Evolutionary conservation across 2,329 filamentous ascomycete genomes (phyloP), one percentile per base, ranked within the genome.

Genomic region (Claviceps africana): DNA sequence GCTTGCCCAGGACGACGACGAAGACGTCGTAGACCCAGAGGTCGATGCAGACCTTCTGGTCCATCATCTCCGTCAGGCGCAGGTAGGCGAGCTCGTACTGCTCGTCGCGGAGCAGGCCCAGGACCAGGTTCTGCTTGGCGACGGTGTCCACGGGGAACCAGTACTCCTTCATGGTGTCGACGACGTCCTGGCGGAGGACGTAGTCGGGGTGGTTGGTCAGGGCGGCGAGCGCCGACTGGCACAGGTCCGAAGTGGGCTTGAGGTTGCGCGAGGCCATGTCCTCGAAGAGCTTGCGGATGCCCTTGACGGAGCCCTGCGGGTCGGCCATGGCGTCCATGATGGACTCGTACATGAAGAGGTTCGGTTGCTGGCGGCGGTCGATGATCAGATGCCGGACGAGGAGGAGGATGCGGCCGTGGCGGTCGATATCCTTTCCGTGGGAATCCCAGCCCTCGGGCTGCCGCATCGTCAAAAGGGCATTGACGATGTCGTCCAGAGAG

Each of bases 121-220:
- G 69, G 1, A 85, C 77, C 21, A 94, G 73, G 61, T 78, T 80
- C 59, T 86, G 79, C 62, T 78, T 78, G 9, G 82, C 84, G 7
- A 78, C 71, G 76, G 72, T 11, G 74, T 76, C 43, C 7, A 65
- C 57, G 2, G 60, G 55, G 47, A 65, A 63, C 86, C 88, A 95
- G 56, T 80, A 75, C 52, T 80, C 74, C 60, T 80, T 79, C 85
- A 93, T 88, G 52, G 83, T 82, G 51, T 79, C 70, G 40, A 96
- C 70, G 3, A 95, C 75, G 37, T 83, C 75, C 51, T 79, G 77
- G 37, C 89, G 82, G 25, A 93, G 70, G 6, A 88, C 58, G 59
- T 94, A 91, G 66, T 97, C 86, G 0, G 91, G 88, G 64, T 97
- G 93, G 9, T 93, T 79, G 0, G 86, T 80, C 25, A 96, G 73